These are phyloP conservation scores for Barbarea vulgaris DNA, from an alignment of 345 rosid genomes.

Conservation along the genomic window DNA sequence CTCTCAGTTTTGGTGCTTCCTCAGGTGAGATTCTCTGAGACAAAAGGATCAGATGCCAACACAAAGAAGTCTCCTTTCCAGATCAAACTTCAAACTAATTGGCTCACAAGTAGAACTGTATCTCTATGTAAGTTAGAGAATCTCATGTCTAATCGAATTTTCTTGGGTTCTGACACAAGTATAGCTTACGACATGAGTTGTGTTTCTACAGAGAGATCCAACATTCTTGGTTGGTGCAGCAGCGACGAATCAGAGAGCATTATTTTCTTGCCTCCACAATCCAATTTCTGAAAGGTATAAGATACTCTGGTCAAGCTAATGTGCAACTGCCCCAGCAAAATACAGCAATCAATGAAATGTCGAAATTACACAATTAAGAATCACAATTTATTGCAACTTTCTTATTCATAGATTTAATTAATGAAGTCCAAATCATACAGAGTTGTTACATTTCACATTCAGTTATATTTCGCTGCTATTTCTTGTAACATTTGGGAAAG, in stretches of 20 bases:
- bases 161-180: slow-evolving; percentile 26
- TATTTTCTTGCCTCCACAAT: slow-evolving; percentile 36
- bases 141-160: slow-evolving; percentile 21
- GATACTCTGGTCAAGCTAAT: slow-evolving; percentile 33
- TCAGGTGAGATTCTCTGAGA: slow-evolving; percentile 28
- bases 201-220: slow-evolving; percentile 22
- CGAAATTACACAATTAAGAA: neutral
- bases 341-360: slow-evolving; percentile 27
- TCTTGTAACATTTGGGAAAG: slow-evolving; percentile 37
- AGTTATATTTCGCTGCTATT: slow-evolving; percentile 19
- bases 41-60: slow-evolving; percentile 38
- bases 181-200: slow-evolving; percentile 13
- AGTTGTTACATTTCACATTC: neutral
- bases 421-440: neutral
- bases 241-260: slow-evolving; percentile 30
- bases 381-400: neutral
- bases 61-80: slow-evolving; percentile 20
- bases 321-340: slow-evolving; percentile 36
- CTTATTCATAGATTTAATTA: slow-evolving; percentile 21
- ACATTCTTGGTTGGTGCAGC: slow-evolving; percentile 22
- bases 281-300: slow-evolving; percentile 31
- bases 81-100: slow-evolving; percentile 17
- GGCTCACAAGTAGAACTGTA: slow-evolving; percentile 10
- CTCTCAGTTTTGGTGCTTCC: slow-evolving; percentile 8
- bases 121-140: slow-evolving; percentile 27